Percentiles rank a stretch among this genome's conserved stretches.
Evolutionary conservation across 495 filamentous ascomycete genomes (phyloP).

Genomic region (Xylaria castorea): DNA sequence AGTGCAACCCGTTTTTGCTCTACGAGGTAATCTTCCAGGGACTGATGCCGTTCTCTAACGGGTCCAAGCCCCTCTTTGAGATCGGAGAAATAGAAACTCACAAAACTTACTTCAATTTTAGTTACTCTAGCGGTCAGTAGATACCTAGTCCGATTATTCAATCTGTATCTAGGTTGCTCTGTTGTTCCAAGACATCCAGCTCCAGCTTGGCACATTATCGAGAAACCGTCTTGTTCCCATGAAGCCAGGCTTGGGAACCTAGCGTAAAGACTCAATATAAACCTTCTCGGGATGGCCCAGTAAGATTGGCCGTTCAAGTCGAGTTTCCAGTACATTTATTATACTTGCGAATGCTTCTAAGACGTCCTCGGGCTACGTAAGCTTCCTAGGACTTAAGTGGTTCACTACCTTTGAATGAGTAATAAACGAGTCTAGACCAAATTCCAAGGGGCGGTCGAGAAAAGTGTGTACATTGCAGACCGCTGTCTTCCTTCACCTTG

Average conservation of each 20-base stretch:
- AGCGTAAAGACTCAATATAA: not conserved
- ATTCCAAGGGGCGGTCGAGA: not conserved
- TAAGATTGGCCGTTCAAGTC: not conserved
- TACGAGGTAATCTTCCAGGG: not conserved
- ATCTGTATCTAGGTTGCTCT: not conserved
- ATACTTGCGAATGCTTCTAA: not conserved
- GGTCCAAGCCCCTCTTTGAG: not conserved
- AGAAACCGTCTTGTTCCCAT: not conserved
- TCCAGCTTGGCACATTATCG: not conserved
- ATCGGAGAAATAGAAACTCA: not conserved
- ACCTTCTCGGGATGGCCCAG: not conserved
- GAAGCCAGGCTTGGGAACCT: not conserved
- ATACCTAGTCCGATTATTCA: not conserved
- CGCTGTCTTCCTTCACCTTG: not conserved
- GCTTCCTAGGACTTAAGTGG: not conserved
- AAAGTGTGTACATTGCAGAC: too few relatives aligned
- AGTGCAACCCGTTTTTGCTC: constrained; percentile 5
- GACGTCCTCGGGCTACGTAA: not conserved
- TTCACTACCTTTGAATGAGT: not conserved
- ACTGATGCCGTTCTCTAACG: not conserved
- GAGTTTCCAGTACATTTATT: not conserved
- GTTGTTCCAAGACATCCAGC: not conserved
- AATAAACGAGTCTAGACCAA: not conserved
- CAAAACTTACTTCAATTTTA: not conserved
- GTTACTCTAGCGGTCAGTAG: not conserved